Base-by-base conservation (phyloP, 306 rosid species). In the Cucurbita moschata region DNA sequence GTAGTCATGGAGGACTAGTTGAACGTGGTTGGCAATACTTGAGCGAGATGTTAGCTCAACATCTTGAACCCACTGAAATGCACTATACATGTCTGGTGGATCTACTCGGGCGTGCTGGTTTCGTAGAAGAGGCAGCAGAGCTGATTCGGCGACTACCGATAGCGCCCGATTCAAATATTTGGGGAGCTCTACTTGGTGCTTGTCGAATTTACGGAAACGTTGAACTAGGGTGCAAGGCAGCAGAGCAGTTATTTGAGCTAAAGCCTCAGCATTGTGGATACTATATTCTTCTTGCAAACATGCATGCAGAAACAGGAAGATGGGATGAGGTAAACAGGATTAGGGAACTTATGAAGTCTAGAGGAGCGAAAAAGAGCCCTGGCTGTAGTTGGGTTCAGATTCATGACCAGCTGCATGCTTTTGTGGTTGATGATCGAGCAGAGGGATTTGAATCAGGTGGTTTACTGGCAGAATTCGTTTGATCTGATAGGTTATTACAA, bases 131-230 rank as follows among this genome's bases (percentile, higher is more conserved):
- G 75, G 96, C 96, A 77, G 79, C 77, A 19, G 78, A 88, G 74
- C 89, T 92, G 74, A 83, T 92, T 66, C 79, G 76, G 70, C 82
- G 82, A 43, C 71, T 92, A 63, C 84, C 88, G n/a, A 53, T 85
- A 57, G 81, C 57, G 63, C 89, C 96, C 4, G 92, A 88, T 82
- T 84, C 94, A 54, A 87, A 88, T 66, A 73, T 92, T 50, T 92
- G 96, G 96, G 98, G 96, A 51, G 96, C 98, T 68, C 76, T 90
- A 75, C 93, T 92, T 4, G 98, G 98, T 71, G 96, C 96, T 40
- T 90, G 98, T 70, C 81, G 96, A 77, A 87, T 87, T 69, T 75
- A 93, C 69, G 93, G 96, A 39, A 85, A 90, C 38, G 74, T 93
- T 40, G 90, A 84, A 71, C 71, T 90, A 77, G 98, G 90, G 12